Evolutionary conservation across 306 rosid species (phyloP).

Genomic region (Citrullus mucosospermus): DNA sequence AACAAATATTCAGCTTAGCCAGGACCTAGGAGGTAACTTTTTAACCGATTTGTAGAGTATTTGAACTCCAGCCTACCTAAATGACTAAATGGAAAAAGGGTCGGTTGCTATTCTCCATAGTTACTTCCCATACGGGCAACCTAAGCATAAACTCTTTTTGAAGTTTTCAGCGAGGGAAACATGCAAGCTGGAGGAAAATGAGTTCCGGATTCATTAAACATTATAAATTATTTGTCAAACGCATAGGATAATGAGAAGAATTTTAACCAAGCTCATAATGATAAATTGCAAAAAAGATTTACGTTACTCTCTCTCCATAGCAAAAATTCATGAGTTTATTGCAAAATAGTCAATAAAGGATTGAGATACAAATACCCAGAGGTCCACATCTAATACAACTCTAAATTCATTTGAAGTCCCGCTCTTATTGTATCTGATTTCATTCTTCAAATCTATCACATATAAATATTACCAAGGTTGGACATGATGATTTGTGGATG

Average conservation of each 20-base stretch:
- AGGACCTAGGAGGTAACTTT: background rate
- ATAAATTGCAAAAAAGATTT: background rate
- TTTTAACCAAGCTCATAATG: background rate
- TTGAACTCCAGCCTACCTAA: background rate
- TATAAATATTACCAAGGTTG: slow-evolving; percentile 1
- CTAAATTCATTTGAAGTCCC: background rate
- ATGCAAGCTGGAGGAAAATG: background rate
- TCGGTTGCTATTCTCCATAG: background rate
- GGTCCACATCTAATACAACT: slow-evolving; percentile 4
- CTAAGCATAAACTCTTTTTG: background rate
- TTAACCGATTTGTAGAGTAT: background rate
- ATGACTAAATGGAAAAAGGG: background rate
- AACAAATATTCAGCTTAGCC: background rate
- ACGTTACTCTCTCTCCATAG: background rate
- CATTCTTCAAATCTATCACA: slow-evolving; percentile 6
- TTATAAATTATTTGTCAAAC: background rate
- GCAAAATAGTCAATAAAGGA: background rate
- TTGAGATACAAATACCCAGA: background rate
- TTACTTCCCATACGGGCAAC: background rate
- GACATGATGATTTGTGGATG: slow-evolving; percentile 3
- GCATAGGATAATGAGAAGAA: background rate
- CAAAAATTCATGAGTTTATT: background rate
- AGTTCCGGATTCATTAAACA: background rate
- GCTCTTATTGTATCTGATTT: background rate
- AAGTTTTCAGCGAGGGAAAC: background rate